These are phyloP conservation scores for Pichia sp. DNA, from an alignment of 1,139 yeast genomes.

Conservation along the genomic window DNA sequence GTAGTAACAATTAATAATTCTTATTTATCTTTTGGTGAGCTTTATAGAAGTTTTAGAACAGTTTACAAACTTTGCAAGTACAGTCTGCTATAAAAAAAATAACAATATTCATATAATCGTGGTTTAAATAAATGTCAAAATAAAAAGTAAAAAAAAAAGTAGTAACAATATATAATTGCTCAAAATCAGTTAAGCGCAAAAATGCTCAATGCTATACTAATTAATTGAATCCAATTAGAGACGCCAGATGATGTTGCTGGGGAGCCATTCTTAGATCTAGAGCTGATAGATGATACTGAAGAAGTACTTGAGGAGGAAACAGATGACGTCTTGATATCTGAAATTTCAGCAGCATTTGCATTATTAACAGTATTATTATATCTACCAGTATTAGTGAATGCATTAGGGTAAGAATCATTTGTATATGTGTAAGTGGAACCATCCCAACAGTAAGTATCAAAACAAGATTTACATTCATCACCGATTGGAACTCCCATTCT, in stretches of 20 bases:
- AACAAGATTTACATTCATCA: constrained; percentile 69
- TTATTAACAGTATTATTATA: constrained; percentile 30
- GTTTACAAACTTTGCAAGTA: too few species aligned
- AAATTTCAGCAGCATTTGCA: constrained; percentile 4
- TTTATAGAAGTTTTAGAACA: too few species aligned
- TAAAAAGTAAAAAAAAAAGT: background rate
- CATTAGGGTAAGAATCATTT: constrained; percentile 26
- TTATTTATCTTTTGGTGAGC: too few species aligned
- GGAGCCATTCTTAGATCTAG: constrained; percentile 8
- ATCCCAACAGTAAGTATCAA: constrained; percentile 77
- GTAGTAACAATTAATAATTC: too few species aligned
- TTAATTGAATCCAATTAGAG: constrained; percentile 1
- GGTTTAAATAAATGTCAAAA: background rate
- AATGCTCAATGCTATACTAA: constrained; percentile 2
- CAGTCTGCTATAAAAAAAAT: too few species aligned
- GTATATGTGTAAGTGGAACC: constrained; percentile 22
- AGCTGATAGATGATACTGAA: constrained; percentile 10
- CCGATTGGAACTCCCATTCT: constrained; percentile 58
- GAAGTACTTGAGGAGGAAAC: constrained; percentile 1
- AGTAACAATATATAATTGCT: background rate
- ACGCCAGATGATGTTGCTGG: background rate
- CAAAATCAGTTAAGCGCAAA: constrained; percentile 5
- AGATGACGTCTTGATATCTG: constrained; percentile 7
- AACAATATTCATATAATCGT: too few species aligned
- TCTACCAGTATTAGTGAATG: constrained; percentile 44